phyloP scores from a whole-genome alignment of 2,329 filamentous ascomycete genomes.

The Cladosporium phlei region DNA sequence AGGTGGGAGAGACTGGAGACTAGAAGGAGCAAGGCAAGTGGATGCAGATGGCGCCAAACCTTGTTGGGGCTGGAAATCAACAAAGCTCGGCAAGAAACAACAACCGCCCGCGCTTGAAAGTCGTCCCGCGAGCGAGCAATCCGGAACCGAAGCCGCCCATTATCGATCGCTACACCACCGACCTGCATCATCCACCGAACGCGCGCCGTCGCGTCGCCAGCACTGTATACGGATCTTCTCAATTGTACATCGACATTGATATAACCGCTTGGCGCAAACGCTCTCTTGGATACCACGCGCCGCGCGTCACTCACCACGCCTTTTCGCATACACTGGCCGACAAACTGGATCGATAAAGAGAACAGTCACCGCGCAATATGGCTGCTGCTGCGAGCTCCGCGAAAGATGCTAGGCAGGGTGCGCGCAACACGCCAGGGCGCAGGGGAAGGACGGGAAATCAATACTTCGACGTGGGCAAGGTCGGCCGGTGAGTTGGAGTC shows the following conservation, averaged over 20 bases:
- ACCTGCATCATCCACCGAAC: too few species aligned
- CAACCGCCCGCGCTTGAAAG: conserved; percentile 1
- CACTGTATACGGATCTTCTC: background rate
- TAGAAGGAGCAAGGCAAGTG: too few species aligned
- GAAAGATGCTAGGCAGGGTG: conserved; percentile 14
- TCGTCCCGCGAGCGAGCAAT: background rate
- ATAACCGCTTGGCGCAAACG: conserved; percentile 5
- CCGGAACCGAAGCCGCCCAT: background rate
- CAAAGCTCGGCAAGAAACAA: conserved; percentile 11
- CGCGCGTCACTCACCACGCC: conserved; percentile 6
- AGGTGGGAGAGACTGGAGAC: too few species aligned
- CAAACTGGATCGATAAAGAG: conserved; percentile 29
- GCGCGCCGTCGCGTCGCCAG: conserved; percentile 1
- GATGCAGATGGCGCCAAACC: conserved; percentile 5
- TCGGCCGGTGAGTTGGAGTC: conserved; percentile 25
- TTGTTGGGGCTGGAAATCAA: conserved; percentile 3
- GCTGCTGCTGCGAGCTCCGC: conserved; percentile 19
- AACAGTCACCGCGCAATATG: conserved; percentile 27
- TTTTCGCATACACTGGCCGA: conserved; percentile 4
- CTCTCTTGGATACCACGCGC: conserved; percentile 7
- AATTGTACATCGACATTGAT: conserved; percentile 4
- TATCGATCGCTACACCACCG: background rate
- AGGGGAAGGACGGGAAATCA: conserved; percentile 29
- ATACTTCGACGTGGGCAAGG: conserved; percentile 34
- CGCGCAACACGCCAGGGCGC: conserved; percentile 25